Conservation (phyloP, 2,329 filamentous ascomycete species). For the Tympanopsis confertula region DNA sequence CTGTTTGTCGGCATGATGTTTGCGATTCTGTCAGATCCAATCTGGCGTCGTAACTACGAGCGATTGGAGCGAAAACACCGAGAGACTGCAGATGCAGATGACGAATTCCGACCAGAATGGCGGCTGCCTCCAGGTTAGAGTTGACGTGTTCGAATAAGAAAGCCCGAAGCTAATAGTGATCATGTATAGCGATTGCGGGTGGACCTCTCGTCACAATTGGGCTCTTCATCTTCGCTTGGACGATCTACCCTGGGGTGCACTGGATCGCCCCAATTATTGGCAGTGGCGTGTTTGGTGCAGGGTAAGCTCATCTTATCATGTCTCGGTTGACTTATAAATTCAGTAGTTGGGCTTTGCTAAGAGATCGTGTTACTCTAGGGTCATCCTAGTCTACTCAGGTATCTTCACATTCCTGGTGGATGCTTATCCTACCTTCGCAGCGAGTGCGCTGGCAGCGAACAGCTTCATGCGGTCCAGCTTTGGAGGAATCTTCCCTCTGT, state of each 20-base stretch:
- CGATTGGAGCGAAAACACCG: constrained; percentile 42
- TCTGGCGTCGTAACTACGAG: constrained; percentile 52
- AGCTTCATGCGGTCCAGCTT: constrained; percentile 69
- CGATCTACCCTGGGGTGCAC: constrained; percentile 61
- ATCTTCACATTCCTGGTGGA: constrained; percentile 83
- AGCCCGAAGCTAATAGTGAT: constrained; percentile 4
- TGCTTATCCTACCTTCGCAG: constrained; percentile 65
- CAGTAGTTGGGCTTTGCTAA: neutral
- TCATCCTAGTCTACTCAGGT: constrained; percentile 68
- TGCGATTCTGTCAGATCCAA: constrained; percentile 48
- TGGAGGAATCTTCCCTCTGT: constrained; percentile 36
- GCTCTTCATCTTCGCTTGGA: constrained; percentile 84
- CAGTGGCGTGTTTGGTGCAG: constrained; percentile 58
- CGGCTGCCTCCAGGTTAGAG: constrained; percentile 56
- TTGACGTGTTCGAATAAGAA: constrained; percentile 10
- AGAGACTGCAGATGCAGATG: constrained; percentile 34
- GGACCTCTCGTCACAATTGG: constrained; percentile 67
- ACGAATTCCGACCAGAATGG: constrained; percentile 72
- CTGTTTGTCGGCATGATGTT: constrained; percentile 57
- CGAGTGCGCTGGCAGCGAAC: constrained; percentile 72
- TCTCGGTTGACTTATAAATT: constrained; percentile 5
- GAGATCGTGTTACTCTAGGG: constrained; percentile 29
- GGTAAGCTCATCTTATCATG: constrained; percentile 34
- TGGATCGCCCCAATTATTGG: constrained; percentile 70
- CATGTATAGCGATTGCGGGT: constrained; percentile 44